Evolutionary conservation across 148 eudicot genomes (phyloP), one percentile per base, ranked within the genome.

Genomic region (Fagopyrum homotropicum): DNA sequence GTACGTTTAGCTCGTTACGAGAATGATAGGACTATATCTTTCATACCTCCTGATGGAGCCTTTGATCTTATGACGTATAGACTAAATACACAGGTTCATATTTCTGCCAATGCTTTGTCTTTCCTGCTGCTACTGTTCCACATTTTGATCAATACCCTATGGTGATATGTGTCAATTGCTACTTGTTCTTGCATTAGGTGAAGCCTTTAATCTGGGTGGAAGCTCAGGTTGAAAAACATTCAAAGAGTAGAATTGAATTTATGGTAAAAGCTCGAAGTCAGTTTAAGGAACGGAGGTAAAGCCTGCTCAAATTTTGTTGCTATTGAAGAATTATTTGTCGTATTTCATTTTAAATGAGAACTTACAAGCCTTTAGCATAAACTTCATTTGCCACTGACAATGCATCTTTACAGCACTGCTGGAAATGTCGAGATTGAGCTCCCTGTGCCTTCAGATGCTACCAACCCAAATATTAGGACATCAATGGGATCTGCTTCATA

Each of bases 51-150:
- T 85, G 98, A 95, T 88, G 97, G 97, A 61, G 75, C 96, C 69
- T 95, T 95, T 75, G 98, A 95, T 83, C 93, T 95, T 73, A 95
- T 95, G 98, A 91, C 97, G 29, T 95, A 95, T 79, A 83, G 98
- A 82, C 93, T 95, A 69, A 95, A 93, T 74, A 89, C 97, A 74
- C 97, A 95, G 97, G 98, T 95, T 7, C 45, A 6, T 51, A 19
- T 73, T 73, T 51, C 60, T 51, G n/a, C 35, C 52, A 10, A 19
- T 19, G 10, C 69, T 61, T 29, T 61, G 16, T 30, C 9, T 54
- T 40, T 57, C 19, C 64, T 19, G 6, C 69, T 59, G 17, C 44
- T 14, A 19, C 9, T 8, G 2, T 26, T 44, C 17, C 6, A 17
- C 44, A 60, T 75, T 59, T 45, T 44, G 46, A 44, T 10, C n/a